These are phyloP conservation scores for Gleditsia sinensis DNA, from an alignment of 306 rosid species.

Conservation along the genomic window DNA sequence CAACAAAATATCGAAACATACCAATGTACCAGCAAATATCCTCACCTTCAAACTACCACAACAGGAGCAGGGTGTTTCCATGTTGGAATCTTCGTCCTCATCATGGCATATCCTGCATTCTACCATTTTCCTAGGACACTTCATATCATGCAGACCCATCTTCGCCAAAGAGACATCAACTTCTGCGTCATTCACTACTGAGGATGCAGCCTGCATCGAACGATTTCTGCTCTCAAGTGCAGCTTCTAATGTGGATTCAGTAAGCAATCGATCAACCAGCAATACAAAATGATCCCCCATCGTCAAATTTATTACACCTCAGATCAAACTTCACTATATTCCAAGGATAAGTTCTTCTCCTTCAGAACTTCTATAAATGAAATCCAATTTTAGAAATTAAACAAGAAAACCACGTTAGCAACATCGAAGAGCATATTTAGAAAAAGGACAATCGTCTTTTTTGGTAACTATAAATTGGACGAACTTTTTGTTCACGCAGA, in stretches of 20 bases:
- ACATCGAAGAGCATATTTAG: slow-evolving; percentile 39
- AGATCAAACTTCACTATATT: slow-evolving; percentile 12
- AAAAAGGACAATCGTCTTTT: slow-evolving; percentile 26
- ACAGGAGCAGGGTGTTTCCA: slow-evolving; percentile 98
- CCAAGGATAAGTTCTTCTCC: slow-evolving; percentile 32
- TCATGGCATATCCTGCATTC: slow-evolving; percentile 98
- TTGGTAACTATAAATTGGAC: slow-evolving; percentile 29
- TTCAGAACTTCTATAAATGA: slow-evolving; percentile 42
- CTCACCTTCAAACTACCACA: slow-evolving; percentile 94
- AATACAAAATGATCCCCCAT: slow-evolving; percentile 97
- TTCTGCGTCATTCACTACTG: slow-evolving; percentile 41
- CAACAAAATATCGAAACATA: slow-evolving; percentile 15
- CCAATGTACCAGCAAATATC: neutral
- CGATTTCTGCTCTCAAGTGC: slow-evolving; percentile 77
- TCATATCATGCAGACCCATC: slow-evolving; percentile 41
- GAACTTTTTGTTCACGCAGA: slow-evolving; percentile 40
- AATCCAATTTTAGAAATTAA: slow-evolving; percentile 19
- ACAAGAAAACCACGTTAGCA: slow-evolving; percentile 30
- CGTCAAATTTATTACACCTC: slow-evolving; percentile 34
- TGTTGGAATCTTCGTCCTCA: slow-evolving; percentile 82
- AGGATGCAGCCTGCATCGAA: slow-evolving; percentile 61
- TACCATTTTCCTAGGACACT: slow-evolving; percentile 54
- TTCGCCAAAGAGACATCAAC: slow-evolving; percentile 43
- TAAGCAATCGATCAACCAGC: slow-evolving; percentile 87
- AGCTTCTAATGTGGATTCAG: slow-evolving; percentile 95